These are phyloP conservation scores for Neopestalotiopsis sp. DNA, from an alignment of 2,329 filamentous ascomycete genomes.

Conservation along the genomic window DNA sequence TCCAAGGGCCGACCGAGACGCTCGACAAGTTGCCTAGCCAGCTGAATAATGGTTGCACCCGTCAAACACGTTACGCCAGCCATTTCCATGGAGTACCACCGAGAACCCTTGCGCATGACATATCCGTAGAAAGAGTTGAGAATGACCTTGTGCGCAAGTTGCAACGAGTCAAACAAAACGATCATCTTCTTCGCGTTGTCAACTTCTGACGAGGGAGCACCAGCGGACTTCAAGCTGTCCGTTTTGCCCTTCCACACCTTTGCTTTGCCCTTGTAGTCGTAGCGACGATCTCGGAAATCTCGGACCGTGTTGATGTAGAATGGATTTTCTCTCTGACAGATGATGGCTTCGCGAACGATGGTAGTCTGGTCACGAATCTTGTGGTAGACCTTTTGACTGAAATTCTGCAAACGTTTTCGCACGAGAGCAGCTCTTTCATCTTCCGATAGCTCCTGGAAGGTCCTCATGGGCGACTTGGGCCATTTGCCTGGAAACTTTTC, in stretches of 20 bases:
- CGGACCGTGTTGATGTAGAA: constrained; percentile 98
- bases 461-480: constrained; percentile 71
- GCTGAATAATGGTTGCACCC: constrained; percentile 94
- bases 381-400: constrained; percentile 99
- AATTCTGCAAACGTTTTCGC: constrained; percentile 87
- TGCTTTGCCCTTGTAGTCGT: constrained; percentile 97
- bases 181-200: constrained; percentile 99
- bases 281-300: constrained; percentile 94
- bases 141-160: constrained; percentile 98
- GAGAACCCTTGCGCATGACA: constrained; percentile 97
- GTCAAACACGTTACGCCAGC: constrained; percentile 97
- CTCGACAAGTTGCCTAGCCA: constrained; percentile 92
- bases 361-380: constrained; percentile 97
- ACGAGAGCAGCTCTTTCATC: constrained; percentile 85
- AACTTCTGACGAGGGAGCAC: constrained; percentile 76
- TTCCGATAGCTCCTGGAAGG: constrained; percentile 79
- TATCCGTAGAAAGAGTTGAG: constrained; percentile 99
- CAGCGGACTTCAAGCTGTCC: constrained; percentile 81
- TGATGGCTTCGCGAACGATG: constrained; percentile 93
- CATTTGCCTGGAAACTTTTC: constrained; percentile 86
- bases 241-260: constrained; percentile 99
- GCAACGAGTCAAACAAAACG: constrained; percentile 90
- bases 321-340: constrained; percentile 96
- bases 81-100: constrained; percentile 99
- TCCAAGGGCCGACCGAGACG: constrained; percentile 91